Evolutionary conservation across 2,329 filamentous ascomycete genomes (phyloP).

Genomic region (Colletotrichum godetiae): DNA sequence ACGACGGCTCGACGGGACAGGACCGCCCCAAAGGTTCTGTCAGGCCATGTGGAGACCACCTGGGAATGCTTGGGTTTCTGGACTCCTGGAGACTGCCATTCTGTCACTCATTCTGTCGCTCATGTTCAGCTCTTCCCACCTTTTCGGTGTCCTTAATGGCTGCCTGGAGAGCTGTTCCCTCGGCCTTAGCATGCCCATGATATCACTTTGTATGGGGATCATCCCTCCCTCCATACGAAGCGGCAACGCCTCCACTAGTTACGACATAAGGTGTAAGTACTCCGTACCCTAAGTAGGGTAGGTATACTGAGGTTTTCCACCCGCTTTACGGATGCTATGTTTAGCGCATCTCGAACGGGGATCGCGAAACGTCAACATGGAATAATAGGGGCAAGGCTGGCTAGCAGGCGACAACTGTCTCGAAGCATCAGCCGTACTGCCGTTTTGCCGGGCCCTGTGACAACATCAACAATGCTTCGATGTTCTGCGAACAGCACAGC

Average conservation of each 20-base stretch:
- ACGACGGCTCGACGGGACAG: not conserved
- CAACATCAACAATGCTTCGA: not conserved
- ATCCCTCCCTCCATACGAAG: not conserved
- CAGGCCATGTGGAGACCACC: not conserved
- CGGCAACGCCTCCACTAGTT: not conserved
- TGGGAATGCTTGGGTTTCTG: not conserved
- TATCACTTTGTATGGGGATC: slow-evolving; percentile 14
- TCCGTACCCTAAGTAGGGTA: no score
- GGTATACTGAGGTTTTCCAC: no score
- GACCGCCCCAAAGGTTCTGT: not conserved
- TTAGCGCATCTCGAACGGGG: not conserved
- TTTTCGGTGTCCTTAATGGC: not conserved
- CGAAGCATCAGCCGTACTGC: not conserved
- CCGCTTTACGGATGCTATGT: not conserved
- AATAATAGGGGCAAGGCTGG: not conserved
- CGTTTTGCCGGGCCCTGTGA: not conserved
- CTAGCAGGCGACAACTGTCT: not conserved
- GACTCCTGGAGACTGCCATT: not conserved
- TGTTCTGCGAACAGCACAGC: not conserved
- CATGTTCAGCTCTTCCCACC: not conserved
- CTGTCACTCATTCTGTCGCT: not conserved
- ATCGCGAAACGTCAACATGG: not conserved
- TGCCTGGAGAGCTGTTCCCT: not conserved
- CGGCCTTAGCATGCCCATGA: slow-evolving; percentile 7
- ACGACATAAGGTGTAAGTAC: no score